Percentiles rank a stretch among this genome's conserved stretches.
Evolutionary conservation across 2,329 filamentous ascomycete genomes (phyloP).

Genomic region (Dothistroma septosporum): DNA sequence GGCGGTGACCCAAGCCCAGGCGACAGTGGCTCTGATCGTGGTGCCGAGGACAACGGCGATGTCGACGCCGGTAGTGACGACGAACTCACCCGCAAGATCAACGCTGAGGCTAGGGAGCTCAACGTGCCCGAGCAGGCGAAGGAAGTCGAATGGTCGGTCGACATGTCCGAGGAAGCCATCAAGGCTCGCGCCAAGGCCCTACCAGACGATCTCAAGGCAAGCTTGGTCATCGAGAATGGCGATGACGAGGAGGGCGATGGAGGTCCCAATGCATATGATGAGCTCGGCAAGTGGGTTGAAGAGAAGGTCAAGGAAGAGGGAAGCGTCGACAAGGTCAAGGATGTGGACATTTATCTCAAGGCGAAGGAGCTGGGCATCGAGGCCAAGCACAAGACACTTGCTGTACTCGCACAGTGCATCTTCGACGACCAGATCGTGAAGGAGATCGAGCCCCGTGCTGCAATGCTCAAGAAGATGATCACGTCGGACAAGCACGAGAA

Average conservation of each 20-base stretch:
- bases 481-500: constrained; percentile 92
- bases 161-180: constrained; percentile 93
- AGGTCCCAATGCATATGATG: constrained; percentile 71
- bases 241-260: constrained; percentile 67
- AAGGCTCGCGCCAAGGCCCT: constrained; percentile 90
- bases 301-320: constrained; percentile 67
- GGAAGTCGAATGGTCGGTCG: constrained; percentile 91
- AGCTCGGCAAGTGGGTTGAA: constrained; percentile 89
- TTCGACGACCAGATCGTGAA: constrained; percentile 86
- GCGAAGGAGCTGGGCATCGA: constrained; percentile 95
- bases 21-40: constrained; percentile 62
- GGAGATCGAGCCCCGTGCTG: constrained; percentile 78
- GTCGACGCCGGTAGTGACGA: constrained; percentile 79
- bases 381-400: constrained; percentile 84
- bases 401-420: constrained; percentile 87
- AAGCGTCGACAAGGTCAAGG: constrained; percentile 72
- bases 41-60: constrained; percentile 60
- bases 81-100: constrained; percentile 76
- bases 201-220: constrained; percentile 87
- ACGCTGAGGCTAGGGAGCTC: constrained; percentile 66
- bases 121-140: constrained; percentile 66
- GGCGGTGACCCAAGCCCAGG: constrained; percentile 59
- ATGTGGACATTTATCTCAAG: constrained; percentile 91
- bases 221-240: constrained; percentile 63
- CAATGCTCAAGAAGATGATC: constrained; percentile 82